Base-by-base conservation (phyloP, 768 basidiomycete genomes). In the Mycena haematopus region DNA sequence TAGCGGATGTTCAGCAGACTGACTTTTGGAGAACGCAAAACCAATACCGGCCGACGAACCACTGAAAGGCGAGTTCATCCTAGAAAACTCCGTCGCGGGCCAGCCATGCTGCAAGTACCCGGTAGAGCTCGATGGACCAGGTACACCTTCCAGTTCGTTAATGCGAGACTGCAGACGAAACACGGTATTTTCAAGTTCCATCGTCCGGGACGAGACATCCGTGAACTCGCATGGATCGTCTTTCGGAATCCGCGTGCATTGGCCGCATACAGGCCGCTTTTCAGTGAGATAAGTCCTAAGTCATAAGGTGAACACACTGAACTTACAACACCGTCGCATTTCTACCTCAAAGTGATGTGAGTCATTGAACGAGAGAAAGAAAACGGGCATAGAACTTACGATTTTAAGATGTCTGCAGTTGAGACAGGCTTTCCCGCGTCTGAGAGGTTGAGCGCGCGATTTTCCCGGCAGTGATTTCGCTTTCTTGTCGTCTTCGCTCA, bases 221-320 rank as follows among this genome's bases (percentile, higher is more conserved):
- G 74, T 75, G 58, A 82, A 83, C 69, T 83, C 80, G 59, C 82
- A 83, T 27, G 80, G 78, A 46, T 45, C 55, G 29, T 56, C 55
- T 36, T 36, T 36, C 8, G 36, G 36, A 15, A 36, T 72, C 5
- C 78, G 70, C n/a, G 69, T 62, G 63, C 82, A 83, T 49, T 76
- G 80, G 6, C 74, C 73, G 59, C 82, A 83, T 1, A 61, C 21
- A 10, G 68, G 68, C 6, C 53, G 57, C 63, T 64, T 31, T 14
- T 14, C 10, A 45, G 17, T 33, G 5, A n/a, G 9, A 50, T 42
- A 0, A 50, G 31, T 22, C 5, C n/a, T 3, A 5, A 42, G 40
- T 8, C 40, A 42, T 19, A n/a, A 4, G n/a, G n/a, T n/a, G n/a
- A 3, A 24, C 14, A 7, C 1, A 15, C 25, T 38, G 22, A 25